Evolutionary conservation across 768 basidiomycete species (phyloP).

Genomic region (Pleurotus ostreatus): DNA sequence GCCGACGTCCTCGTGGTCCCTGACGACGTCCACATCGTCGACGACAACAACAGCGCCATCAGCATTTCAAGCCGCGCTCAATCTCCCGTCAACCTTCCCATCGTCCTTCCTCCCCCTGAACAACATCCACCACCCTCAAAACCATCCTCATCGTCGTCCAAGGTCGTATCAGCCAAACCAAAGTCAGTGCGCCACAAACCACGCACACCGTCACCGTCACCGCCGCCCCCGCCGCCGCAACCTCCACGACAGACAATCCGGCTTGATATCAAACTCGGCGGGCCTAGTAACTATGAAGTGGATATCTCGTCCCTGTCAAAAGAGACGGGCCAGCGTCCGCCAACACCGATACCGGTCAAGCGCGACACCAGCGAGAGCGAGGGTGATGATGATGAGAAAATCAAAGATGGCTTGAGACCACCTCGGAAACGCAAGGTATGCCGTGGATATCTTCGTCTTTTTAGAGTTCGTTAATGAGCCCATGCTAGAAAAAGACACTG

Average conservation of each 20-base stretch:
- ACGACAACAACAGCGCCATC: constrained; percentile 13
- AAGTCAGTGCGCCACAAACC: constrained; percentile 22
- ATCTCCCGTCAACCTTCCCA: neutral
- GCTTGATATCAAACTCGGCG: constrained; percentile 65
- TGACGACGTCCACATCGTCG: constrained; percentile 13
- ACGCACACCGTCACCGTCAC: constrained; percentile 45
- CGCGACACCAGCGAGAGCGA: constrained; percentile 56
- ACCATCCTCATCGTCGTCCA: constrained; percentile 11
- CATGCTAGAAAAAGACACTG: constrained; percentile 10
- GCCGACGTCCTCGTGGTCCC: constrained; percentile 16
- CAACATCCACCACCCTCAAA: neutral
- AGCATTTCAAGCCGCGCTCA: constrained; percentile 1
- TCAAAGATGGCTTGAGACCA: constrained; percentile 20
- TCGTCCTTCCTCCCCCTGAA: constrained; percentile 1
- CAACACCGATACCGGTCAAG: constrained; percentile 46
- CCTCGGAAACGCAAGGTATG: constrained; percentile 23
- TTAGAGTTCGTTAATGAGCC: too few species aligned
- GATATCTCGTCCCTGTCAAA: constrained; percentile 57
- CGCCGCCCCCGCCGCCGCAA: constrained; percentile 49
- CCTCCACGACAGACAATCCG: constrained; percentile 61
- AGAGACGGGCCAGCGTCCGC: constrained; percentile 59
- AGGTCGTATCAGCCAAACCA: constrained; percentile 14
- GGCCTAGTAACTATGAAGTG: constrained; percentile 72
- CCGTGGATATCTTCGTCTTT: too few species aligned
- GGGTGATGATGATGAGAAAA: constrained; percentile 41